These are phyloP conservation scores for Rhodotorula taiwanensis DNA, from an alignment of 768 basidiomycete species.

Conservation along the genomic window DNA sequence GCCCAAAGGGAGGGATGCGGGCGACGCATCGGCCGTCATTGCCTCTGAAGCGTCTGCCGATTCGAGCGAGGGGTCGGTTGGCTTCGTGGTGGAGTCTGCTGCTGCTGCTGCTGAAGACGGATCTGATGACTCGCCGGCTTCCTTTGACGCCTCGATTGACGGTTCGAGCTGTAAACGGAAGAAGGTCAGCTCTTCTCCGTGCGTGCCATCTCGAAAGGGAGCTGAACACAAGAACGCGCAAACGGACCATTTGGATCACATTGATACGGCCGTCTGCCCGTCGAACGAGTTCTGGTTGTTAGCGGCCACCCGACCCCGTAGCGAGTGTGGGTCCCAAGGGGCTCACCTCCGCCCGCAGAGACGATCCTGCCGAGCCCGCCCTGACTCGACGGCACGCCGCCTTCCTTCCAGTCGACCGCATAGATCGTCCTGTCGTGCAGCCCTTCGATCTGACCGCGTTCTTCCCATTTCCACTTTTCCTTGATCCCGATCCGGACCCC, in stretches of 20 bases:
- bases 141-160: no score
- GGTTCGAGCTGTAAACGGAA: background rate
- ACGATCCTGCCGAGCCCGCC: conserved; percentile 69
- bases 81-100: no score
- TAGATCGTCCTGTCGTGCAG: conserved; percentile 68
- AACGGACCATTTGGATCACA: conserved; percentile 61
- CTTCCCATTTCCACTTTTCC: conserved; percentile 56
- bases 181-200: background rate
- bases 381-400: conserved; percentile 39
- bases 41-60: no score
- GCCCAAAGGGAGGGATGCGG: conserved; percentile 8
- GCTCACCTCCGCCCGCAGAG: conserved; percentile 69
- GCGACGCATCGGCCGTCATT: no score
- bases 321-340: no score
- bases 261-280: conserved; percentile 80
- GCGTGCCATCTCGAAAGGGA: background rate
- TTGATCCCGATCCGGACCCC: conserved; percentile 36
- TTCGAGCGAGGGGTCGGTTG: no score
- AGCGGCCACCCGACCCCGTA: no score
- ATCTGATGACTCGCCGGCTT: no score
- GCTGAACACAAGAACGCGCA: background rate
- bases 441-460: conserved; percentile 55
- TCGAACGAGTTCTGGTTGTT: no score
- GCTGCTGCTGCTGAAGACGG: no score
- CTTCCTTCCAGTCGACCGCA: conserved; percentile 66